Percentiles rank a stretch among this genome's conserved stretches.
These are phyloP conservation scores for Russula abietina DNA, from an alignment of 768 basidiomycete genomes.

Conservation along the genomic window DNA sequence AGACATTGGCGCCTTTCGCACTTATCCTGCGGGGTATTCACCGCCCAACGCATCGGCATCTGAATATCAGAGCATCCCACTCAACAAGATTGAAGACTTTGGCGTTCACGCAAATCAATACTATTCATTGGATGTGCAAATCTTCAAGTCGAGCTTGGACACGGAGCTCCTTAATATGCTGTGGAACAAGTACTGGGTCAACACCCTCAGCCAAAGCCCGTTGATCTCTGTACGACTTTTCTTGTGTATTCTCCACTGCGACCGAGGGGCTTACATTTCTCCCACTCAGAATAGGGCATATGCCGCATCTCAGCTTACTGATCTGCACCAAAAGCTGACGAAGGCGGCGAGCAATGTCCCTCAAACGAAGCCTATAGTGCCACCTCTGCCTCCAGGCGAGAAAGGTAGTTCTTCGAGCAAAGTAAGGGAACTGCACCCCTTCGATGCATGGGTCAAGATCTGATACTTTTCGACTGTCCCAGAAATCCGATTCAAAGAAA, in stretches of 20 bases:
- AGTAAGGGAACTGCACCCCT: slow-evolving; percentile 31
- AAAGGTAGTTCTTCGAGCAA: slow-evolving; percentile 44
- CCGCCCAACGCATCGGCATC: slow-evolving; percentile 64
- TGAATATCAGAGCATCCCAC: slow-evolving; percentile 94
- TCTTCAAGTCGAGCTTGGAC: slow-evolving; percentile 91
- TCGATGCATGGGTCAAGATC: background rate
- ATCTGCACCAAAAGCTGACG: slow-evolving; percentile 83
- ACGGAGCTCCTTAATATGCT: slow-evolving; percentile 80
- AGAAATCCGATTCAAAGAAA: slow-evolving; percentile 69
- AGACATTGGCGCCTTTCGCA: slow-evolving; percentile 97
- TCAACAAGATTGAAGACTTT: slow-evolving; percentile 97
- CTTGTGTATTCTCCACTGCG: background rate
- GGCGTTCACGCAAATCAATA: slow-evolving; percentile 97
- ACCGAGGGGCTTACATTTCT: background rate
- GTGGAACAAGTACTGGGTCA: slow-evolving; percentile 99
- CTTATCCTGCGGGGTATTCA: slow-evolving; percentile 92
- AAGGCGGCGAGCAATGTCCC: slow-evolving; percentile 58
- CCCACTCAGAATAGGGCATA: slow-evolving; percentile 82
- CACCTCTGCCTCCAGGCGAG: slow-evolving; percentile 42
- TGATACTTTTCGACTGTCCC: slow-evolving; percentile 4
- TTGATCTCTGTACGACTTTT: slow-evolving; percentile 68
- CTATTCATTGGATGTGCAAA: slow-evolving; percentile 88
- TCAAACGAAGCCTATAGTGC: slow-evolving; percentile 46
- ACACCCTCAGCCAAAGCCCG: slow-evolving; percentile 89
- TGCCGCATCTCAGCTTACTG: slow-evolving; percentile 83